Conservation (phyloP, 306 rosid genomes). For the Glycine soja region DNA sequence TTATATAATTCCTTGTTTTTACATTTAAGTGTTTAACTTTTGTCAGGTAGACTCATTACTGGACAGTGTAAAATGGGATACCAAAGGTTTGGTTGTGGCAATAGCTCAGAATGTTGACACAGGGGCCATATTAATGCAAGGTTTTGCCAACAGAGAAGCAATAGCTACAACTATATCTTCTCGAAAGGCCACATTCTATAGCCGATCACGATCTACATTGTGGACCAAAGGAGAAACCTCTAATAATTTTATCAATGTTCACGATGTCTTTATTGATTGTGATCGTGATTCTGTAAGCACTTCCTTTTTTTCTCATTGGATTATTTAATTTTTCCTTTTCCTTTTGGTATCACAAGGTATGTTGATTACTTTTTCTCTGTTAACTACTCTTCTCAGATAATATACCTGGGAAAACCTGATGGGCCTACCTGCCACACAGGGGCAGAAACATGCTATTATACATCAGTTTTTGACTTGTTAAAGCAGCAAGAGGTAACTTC, state of each 20-base stretch:
- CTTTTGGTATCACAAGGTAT: neutral
- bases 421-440: slow-evolving; percentile 98
- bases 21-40: neutral
- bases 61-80: slow-evolving; percentile 83
- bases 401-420: slow-evolving; percentile 93
- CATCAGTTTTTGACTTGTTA: slow-evolving; percentile 61
- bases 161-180: slow-evolving; percentile 63
- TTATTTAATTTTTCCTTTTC: neutral
- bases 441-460: slow-evolving; percentile 85
- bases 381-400: slow-evolving; percentile 63
- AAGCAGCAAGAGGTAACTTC: slow-evolving; percentile 65
- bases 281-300: slow-evolving; percentile 86
- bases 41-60: slow-evolving; percentile 75
- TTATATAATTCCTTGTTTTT: neutral
- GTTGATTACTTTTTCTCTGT: slow-evolving; percentile 18
- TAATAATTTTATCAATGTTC: slow-evolving; percentile 84
- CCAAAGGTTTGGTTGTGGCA: slow-evolving; percentile 87
- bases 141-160: slow-evolving; percentile 88
- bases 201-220: slow-evolving; percentile 78
- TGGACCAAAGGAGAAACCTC: slow-evolving; percentile 98
- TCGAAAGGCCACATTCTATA: slow-evolving; percentile 85
- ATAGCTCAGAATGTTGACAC: slow-evolving; percentile 93
- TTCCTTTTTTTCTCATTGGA: slow-evolving; percentile 24
- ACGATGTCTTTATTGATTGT: slow-evolving; percentile 81
- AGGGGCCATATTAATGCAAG: slow-evolving; percentile 94